phyloP scores from a whole-genome alignment of 2,329 filamentous ascomycete genomes.

The Calonectria hongkongensis region DNA sequence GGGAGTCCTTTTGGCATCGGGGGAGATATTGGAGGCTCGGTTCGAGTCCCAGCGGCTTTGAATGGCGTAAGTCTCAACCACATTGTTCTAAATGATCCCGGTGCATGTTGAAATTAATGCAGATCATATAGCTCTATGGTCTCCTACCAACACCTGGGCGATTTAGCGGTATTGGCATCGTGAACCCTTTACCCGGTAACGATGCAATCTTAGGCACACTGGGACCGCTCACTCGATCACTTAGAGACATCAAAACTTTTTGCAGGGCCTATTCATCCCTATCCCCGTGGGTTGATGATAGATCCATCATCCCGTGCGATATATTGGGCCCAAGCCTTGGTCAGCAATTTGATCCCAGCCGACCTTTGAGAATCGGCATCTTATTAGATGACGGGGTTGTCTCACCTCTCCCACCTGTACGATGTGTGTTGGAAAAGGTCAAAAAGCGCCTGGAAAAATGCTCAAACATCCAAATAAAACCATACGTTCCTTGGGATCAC shows the following conservation, averaged over 20 bases:
- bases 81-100: neutral
- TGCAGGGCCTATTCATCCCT: neutral
- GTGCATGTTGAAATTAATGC: neutral
- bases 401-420: constrained; percentile 1
- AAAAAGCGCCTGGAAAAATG: neutral
- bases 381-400: neutral
- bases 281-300: neutral
- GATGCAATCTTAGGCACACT: neutral
- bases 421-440: neutral
- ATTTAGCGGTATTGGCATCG: neutral
- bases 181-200: neutral
- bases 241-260: neutral
- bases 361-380: neutral
- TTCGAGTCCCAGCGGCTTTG: neutral
- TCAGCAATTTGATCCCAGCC: neutral
- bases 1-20: constrained; percentile 9
- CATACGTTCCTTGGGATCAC: neutral
- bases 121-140: neutral
- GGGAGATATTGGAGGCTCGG: constrained; percentile 25
- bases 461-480: neutral
- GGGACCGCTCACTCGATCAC: neutral
- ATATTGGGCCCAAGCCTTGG: neutral
- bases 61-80: neutral
- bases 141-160: neutral
- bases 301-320: neutral